These are phyloP conservation scores for Stagonosporopsis vannaccii DNA, from an alignment of 2,329 filamentous ascomycete species.

Conservation along the genomic window DNA sequence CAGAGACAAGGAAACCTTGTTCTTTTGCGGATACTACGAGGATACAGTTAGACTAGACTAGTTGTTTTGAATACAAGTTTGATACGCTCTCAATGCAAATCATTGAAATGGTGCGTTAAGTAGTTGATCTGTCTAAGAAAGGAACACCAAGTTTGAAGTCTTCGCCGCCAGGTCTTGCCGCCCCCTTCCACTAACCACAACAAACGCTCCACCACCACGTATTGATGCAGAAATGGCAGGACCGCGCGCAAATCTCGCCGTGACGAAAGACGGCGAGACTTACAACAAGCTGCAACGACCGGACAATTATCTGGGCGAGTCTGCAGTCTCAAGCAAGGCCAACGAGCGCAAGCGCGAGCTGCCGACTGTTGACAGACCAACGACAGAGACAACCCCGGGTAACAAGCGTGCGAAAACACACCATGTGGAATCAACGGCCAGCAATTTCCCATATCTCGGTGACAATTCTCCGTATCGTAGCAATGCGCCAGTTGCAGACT, in stretches of 20 bases:
- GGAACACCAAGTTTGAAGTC: not conserved
- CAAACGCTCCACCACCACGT: not conserved
- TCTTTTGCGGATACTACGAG: not conserved
- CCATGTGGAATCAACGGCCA: not conserved
- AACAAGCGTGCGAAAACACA: conserved; percentile 26
- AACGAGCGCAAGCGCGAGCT: conserved; percentile 36
- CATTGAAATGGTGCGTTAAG: too few relatives aligned
- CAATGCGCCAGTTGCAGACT: conserved; percentile 21
- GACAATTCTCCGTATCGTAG: conserved; percentile 14
- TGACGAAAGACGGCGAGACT: conserved; percentile 43
- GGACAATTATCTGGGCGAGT: conserved; percentile 31
- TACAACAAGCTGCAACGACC: conserved; percentile 50
- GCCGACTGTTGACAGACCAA: conserved; percentile 10
- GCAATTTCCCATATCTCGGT: not conserved
- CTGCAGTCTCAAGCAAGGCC: conserved; percentile 2
- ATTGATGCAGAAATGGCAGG: conserved; percentile 30
- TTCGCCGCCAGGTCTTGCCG: not conserved
- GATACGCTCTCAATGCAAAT: not conserved
- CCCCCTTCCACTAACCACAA: not conserved
- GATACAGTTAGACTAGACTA: not conserved
- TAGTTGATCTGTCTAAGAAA: too few relatives aligned
- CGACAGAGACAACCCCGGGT: conserved; percentile 1
- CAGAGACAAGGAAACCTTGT: not conserved
- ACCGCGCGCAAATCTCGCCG: conserved; percentile 36
- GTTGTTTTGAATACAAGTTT: not conserved